Evolutionary conservation across 331 rosid species (phyloP), one percentile per base, ranked within the genome.

Genomic region (Cydonia oblonga): DNA sequence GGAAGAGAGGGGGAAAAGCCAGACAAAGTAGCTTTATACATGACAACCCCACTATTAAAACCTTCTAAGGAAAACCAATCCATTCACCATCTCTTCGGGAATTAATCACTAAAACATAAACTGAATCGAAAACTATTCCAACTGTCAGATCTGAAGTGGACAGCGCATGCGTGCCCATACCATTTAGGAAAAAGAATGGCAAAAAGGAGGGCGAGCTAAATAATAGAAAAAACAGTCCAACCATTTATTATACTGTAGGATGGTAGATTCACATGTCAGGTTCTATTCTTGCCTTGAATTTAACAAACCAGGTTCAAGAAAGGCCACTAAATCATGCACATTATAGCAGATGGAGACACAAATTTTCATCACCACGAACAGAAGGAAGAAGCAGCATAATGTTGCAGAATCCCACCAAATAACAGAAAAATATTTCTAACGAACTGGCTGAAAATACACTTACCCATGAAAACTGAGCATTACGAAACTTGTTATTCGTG

Each of bases 391-490:
- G 8, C 76, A 75, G 74, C 24, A 26, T 23, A 42, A 14, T 29
- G 19, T 26, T 51, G 59, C 19, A 61, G 11, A 16, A 23, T 20
- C 64, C 7, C 22, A 63, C 61, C 29, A 28, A 65, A 11, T 18
- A 59, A 64, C 57, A 29, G 18, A 11, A 66, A 20, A 30, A 25
- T 1, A 60, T 44, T 52, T 59, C 70, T 62, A 52, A 64, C 20
- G 26, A 52, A 64, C 18, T 9, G 58, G 25, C 18, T 79, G 56
- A 58, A 69, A 75, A 44, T 46, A 53, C 4, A 28, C 89, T 77
- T 76, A 91, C 99, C 99, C 99, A 95, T 0, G 99, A 95, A 82
- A 95, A 95, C 83, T 95, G 99, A 56, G 96, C 97, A 42, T 87
- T 91, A 19, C 87, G 96, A 72, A 95, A 91, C 74, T 88, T 95